phyloP scores from a whole-genome alignment of 129 eudicot genomes.

The Erigeron canadensis region DNA sequence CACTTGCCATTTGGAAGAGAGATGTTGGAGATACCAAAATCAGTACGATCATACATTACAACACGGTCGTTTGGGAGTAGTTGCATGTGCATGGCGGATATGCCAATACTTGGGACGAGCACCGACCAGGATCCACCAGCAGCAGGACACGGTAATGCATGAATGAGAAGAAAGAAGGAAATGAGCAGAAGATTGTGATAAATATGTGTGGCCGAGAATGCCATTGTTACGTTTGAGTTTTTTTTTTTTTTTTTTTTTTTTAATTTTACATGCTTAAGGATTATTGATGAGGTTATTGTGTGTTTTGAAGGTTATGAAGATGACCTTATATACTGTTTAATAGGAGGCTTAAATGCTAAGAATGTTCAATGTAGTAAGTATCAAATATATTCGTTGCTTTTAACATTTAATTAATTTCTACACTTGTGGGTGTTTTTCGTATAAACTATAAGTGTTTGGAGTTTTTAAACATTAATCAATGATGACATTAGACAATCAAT shows the following conservation, averaged over 20 bases:
- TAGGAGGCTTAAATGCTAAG: no score
- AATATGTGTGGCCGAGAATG: not conserved
- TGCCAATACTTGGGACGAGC: slow-evolving; percentile 49
- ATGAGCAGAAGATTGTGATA: not conserved
- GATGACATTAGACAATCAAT: no score
- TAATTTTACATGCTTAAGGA: not conserved
- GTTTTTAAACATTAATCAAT: no score
- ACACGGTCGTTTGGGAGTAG: slow-evolving; percentile 63
- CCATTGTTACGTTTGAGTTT: not conserved
- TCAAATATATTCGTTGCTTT: no score
- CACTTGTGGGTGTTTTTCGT: no score
- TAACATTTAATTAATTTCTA: no score
- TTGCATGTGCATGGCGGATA: slow-evolving; percentile 88
- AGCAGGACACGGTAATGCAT: slow-evolving; percentile 6
- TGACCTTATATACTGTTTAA: no score
- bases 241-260: not conserved
- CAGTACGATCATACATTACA: slow-evolving; percentile 66
- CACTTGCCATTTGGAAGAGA: slow-evolving; percentile 52
- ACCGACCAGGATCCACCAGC: slow-evolving; percentile 57
- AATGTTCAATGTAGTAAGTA: no score
- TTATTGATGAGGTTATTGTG: not conserved
- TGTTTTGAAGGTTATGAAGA: no score
- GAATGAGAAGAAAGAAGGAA: slow-evolving; percentile 15
- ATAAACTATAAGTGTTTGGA: no score
- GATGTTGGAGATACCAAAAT: slow-evolving; percentile 66